A percentile compares a stretch with the other conserved stretches of the same genome.
Conservation (phyloP, 441 rosid species). For the Hura crepitans region DNA sequence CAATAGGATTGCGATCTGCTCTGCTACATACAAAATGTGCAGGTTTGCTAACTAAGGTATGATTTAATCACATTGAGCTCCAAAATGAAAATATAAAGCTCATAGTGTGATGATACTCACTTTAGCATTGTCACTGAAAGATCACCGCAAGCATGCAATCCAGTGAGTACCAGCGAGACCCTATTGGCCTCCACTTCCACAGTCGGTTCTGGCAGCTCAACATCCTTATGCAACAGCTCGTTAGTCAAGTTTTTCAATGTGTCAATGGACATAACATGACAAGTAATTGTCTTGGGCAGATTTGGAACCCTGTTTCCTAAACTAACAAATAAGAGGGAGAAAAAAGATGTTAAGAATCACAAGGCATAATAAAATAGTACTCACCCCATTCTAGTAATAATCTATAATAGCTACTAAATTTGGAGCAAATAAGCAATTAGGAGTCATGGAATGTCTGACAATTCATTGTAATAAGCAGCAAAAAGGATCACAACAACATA, state of each 20-base stretch:
- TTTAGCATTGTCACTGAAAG: conserved; percentile 87
- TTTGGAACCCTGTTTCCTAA: conserved; percentile 48
- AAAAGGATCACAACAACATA: conserved; percentile 8
- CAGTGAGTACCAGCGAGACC: conserved; percentile 70
- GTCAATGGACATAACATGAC: conserved; percentile 58
- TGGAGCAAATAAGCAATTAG: conserved; percentile 1
- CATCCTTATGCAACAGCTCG: conserved; percentile 29
- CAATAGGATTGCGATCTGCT: too few species aligned
- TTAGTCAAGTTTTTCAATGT: conserved; percentile 53
- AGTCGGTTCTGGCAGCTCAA: conserved; percentile 27
- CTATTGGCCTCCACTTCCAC: conserved; percentile 28
- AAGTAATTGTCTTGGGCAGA: conserved; percentile 67
- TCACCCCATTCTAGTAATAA: conserved; percentile 6
- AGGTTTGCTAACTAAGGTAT: neutral
- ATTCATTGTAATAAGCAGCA: conserved; percentile 1
- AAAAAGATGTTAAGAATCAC: conserved; percentile 26
- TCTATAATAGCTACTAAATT: neutral
- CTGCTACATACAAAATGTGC: neutral
- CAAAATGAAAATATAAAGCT: neutral
- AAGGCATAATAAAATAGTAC: conserved; percentile 13
- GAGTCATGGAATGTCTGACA: neutral
- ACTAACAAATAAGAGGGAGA: conserved; percentile 41
- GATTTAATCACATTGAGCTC: neutral
- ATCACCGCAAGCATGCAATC: conserved; percentile 97
- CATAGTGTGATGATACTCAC: conserved; percentile 40